phyloP scores from a whole-genome alignment of 768 basidiomycete species.

The Boletus rufocinnamomeus region DNA sequence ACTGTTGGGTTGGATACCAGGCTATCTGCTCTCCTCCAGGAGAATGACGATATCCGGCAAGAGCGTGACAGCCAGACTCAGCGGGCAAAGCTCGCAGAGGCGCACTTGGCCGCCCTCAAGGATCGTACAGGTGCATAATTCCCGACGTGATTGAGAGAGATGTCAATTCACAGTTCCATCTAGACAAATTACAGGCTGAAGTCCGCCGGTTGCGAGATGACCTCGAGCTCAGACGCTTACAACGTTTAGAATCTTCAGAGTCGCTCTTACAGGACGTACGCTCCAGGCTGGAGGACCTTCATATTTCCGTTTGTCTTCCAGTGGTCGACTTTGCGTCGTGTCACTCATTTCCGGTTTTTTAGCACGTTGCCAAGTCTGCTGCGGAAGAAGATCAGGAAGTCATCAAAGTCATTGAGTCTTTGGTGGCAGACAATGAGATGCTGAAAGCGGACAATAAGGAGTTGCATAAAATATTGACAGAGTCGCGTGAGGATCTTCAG shows the following conservation, averaged over 20 bases:
- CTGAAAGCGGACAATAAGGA: slow-evolving; percentile 83
- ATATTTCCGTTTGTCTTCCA: slow-evolving; percentile 49
- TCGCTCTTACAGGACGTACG: slow-evolving; percentile 67
- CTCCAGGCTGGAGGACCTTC: slow-evolving; percentile 59
- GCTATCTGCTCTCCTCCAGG: slow-evolving; percentile 63
- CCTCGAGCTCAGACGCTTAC: slow-evolving; percentile 59
- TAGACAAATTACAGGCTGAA: slow-evolving; percentile 72
- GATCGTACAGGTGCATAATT: slow-evolving; percentile 60
- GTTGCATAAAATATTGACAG: slow-evolving; percentile 68
- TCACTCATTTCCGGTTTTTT: slow-evolving; percentile 20
- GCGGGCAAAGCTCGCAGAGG: slow-evolving; percentile 67
- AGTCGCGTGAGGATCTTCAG: slow-evolving; percentile 76
- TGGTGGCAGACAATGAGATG: slow-evolving; percentile 83
- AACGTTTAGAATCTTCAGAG: slow-evolving; percentile 66
- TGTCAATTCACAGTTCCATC: slow-evolving; percentile 7
- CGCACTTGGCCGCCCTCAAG: slow-evolving; percentile 60
- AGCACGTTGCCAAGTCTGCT: slow-evolving; percentile 43
- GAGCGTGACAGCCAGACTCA: slow-evolving; percentile 74
- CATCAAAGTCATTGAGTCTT: slow-evolving; percentile 71
- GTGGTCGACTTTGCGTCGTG: not conserved
- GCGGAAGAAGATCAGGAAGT: slow-evolving; percentile 57
- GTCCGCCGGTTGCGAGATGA: slow-evolving; percentile 63
- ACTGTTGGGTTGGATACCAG: slow-evolving; percentile 71
- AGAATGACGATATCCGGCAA: slow-evolving; percentile 82
- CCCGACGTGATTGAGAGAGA: not conserved